Evolutionary conservation across 2,329 filamentous ascomycete genomes (phyloP), one percentile per base, ranked within the genome.

Genomic region (Diaporthe eres): DNA sequence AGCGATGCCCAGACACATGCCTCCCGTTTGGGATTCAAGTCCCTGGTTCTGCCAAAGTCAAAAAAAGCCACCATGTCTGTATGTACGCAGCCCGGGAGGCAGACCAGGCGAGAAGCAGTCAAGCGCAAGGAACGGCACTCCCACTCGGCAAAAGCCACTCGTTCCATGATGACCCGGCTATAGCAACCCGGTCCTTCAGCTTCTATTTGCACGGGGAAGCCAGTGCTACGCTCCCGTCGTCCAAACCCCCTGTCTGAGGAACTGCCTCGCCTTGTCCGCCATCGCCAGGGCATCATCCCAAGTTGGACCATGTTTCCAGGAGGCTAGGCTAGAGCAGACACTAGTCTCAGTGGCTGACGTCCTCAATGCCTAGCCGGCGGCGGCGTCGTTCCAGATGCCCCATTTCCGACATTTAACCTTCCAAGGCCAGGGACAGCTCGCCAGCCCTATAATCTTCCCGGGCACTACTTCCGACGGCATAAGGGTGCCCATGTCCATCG

Each of bases 311-410:
- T 55, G 65, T 47, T 55, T 70, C 49, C 65, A 70, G 65, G 65
- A 70, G 65, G 65, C 65, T 70, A 42, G 65, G 65, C 65, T 55
- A 55, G 65, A 31, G 65, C 65, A 55, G 47, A 53, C 65, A n/a
- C 65, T 68, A 53, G 65, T 28, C 65, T 68, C 47, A 39, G 31
- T 68, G 39, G 65, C 47, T 53, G 65, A 39, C 31, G 47, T 31
- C 34, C 37, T 68, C 47, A 68, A 68, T 53, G 65, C 65, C 65
- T 17, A 7, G 65, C 47, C 65, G 65, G 5, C 65, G 47, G 65
- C 65, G 47, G 31, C 65, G 8, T 25, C 34, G 47, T 70, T 55
- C 47, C 47, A 70, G 34, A 25, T 55, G 25, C 37, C 49, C 49
- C 65, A 55, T 55, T 53, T 70, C 65, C 65, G 65, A 55, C 13